Percentiles rank a stretch among this genome's conserved stretches.
phyloP scores from a whole-genome alignment of 306 rosid species.

The Geum urbanum region DNA sequence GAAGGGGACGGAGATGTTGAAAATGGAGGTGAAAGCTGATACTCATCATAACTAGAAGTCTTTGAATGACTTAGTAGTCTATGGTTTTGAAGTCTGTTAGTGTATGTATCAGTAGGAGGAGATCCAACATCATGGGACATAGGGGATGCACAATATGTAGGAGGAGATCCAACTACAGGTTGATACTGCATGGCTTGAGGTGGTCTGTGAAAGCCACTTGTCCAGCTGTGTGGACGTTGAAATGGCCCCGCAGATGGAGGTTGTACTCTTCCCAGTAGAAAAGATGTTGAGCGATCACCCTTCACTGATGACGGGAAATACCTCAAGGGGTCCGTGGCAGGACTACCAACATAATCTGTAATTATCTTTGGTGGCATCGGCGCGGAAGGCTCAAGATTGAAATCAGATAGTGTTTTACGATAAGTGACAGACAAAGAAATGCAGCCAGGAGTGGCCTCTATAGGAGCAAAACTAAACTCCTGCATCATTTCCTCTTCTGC shows the following conservation, averaged over 20 bases:
- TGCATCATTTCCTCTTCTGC: conserved; percentile 56
- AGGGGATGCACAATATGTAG: conserved; percentile 48
- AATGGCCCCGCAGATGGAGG: conserved; percentile 43
- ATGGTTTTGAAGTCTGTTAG: conserved; percentile 39
- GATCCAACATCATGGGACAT: conserved; percentile 51
- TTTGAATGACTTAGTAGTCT: conserved; percentile 36
- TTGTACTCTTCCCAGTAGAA: conserved; percentile 43
- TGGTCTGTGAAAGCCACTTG: conserved; percentile 59
- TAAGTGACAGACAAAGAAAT: conserved; percentile 65
- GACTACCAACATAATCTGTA: conserved; percentile 83
- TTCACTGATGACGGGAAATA: conserved; percentile 49
- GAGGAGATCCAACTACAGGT: conserved; percentile 57
- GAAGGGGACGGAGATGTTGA: conserved; percentile 75
- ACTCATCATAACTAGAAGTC: conserved; percentile 50
- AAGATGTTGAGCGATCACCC: conserved; percentile 55
- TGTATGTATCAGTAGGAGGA: conserved; percentile 48
- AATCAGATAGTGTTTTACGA: conserved; percentile 50
- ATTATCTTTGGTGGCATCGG: conserved; percentile 62
- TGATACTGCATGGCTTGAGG: conserved; percentile 46
- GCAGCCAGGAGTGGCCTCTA: conserved; percentile 72
- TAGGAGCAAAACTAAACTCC: conserved; percentile 52
- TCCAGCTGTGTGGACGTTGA: conserved; percentile 77
- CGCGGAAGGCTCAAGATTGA: conserved; percentile 59
- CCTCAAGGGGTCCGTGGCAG: conserved; percentile 66
- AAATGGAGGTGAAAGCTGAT: conserved; percentile 90